phyloP scores from a whole-genome alignment of 306 rosid genomes.

The Chamaecrista fasciculata region DNA sequence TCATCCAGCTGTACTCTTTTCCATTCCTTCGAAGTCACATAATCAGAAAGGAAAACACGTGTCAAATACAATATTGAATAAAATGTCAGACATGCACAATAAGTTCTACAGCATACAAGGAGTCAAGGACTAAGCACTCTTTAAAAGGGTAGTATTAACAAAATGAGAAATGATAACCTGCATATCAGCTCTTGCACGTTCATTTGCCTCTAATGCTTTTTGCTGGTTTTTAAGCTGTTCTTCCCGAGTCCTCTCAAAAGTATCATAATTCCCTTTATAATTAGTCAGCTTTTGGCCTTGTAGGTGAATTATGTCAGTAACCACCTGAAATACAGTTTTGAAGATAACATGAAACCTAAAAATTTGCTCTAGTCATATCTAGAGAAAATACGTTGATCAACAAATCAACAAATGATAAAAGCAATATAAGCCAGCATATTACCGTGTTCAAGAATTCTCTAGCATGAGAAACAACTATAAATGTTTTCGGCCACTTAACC shows the following conservation, averaged over 20 bases:
- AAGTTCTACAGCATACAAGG: constrained; percentile 10
- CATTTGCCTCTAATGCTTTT: constrained; percentile 89
- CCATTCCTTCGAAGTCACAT: constrained; percentile 63
- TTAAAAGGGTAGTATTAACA: too few relatives aligned
- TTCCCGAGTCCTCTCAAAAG: constrained; percentile 83
- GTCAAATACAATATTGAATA: constrained; percentile 33
- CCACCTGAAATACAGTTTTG: too few relatives aligned
- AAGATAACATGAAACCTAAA: too few relatives aligned
- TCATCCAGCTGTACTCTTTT: constrained; percentile 55
- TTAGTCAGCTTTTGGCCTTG: constrained; percentile 74
- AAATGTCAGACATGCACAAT: constrained; percentile 15
- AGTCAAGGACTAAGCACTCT: not conserved
- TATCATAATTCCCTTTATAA: constrained; percentile 88
- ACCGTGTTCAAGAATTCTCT: too few relatives aligned
- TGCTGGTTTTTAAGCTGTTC: constrained; percentile 87
- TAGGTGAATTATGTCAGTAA: constrained; percentile 86
- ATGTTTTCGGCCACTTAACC: too few relatives aligned
- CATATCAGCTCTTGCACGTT: constrained; percentile 89
- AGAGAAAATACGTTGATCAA: not conserved
- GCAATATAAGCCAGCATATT: constrained; percentile 13
- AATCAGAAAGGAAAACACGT: constrained; percentile 20
- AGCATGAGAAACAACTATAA: too few relatives aligned
- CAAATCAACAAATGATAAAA: constrained; percentile 1
- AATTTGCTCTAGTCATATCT: too few relatives aligned
- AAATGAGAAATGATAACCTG: constrained; percentile 53